Percentiles rank a stretch among this genome's conserved stretches.
phyloP scores from a whole-genome alignment of 1,284 basidiomycete genomes.

The Ganoderma leucocontextum region DNA sequence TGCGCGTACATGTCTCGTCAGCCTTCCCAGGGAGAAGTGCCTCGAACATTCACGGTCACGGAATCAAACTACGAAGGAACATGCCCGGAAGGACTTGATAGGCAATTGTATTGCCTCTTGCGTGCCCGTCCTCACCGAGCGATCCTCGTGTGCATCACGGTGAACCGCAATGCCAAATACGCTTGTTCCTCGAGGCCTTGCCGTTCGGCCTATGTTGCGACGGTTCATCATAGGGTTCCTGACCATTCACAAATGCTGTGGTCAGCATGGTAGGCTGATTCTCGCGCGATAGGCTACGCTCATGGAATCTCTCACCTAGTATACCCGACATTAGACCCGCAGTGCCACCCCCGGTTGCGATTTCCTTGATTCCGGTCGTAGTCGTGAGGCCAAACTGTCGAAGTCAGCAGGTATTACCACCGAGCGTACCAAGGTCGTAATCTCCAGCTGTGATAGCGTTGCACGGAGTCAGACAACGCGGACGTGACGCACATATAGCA shows the following conservation, averaged over 20 bases:
- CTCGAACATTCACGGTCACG: neutral
- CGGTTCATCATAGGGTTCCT: neutral
- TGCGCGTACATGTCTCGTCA: neutral
- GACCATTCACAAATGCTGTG: neutral
- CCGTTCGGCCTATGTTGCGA: neutral
- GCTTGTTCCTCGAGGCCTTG: slow-evolving; percentile 1
- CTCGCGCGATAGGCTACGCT: neutral
- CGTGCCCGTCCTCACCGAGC: neutral
- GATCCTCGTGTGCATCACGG: neutral
- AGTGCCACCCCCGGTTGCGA: neutral
- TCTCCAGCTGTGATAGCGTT: too few species aligned
- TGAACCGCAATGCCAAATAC: neutral
- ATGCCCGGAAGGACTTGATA: neutral
- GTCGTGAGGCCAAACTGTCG: neutral
- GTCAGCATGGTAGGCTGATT: neutral
- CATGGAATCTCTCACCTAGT: neutral
- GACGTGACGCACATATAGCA: too few species aligned
- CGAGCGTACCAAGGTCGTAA: neutral
- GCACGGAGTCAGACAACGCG: too few species aligned
- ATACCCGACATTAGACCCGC: neutral
- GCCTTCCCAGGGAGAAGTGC: neutral
- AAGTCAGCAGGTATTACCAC: neutral
- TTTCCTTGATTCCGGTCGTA: neutral
- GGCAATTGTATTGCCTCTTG: neutral
- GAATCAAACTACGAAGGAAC: neutral